Base-by-base conservation (phyloP, 805 yeast species). In the Starmerella sp. region DNA sequence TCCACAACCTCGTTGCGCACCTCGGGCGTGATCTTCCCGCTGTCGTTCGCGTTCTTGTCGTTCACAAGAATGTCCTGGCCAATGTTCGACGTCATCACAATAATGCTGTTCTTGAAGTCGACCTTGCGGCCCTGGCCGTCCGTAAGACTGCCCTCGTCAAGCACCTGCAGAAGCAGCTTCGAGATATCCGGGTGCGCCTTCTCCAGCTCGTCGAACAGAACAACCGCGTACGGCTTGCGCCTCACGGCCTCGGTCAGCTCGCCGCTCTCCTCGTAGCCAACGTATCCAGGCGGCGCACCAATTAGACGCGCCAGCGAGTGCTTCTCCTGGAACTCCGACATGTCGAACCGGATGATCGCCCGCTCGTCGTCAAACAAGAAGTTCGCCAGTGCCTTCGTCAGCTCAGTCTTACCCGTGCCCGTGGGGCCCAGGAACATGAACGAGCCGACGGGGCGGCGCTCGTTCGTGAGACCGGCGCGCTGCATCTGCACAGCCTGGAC, bases 201-300 rank as follows among this genome's bases (percentile, higher is more conserved):
- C 65, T 91, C 98, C 69, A 91, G 87, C 72, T 91, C 98, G 70
- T 91, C 98, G 68, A 91, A 93, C 55, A 91, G 72, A 1, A 91
- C 84, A 31, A 91, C 96, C 0, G 97, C 78, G 63, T 91, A 91
- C 8, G 98, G 98, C 65, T 89, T 90, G 64, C 97, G 79, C 66
- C 96, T 79, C 9, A 93, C 95, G 6, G 96, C 95, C 69, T 93
- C 97, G 1, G 98, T 93, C 60, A 93, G 75, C 70, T 93, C 97
- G 51, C 98, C 98, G 41, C 79, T 74, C 63, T 86, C 93, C 66
- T 91, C 98, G 71, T 89, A 90, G 53, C 96, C 93, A 28, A 91
- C 96, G 68, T 91, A 91, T 7, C 97, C 97, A 34, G 98, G 98
- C 5, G 98, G 98, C 0, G 97, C 93, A 51, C 98, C 98, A 63